Evolutionary conservation across 192 early-diverging fungal species (phyloP), one percentile per base, ranked within the genome.

Genomic region (Pecoramyces ruminantium): DNA sequence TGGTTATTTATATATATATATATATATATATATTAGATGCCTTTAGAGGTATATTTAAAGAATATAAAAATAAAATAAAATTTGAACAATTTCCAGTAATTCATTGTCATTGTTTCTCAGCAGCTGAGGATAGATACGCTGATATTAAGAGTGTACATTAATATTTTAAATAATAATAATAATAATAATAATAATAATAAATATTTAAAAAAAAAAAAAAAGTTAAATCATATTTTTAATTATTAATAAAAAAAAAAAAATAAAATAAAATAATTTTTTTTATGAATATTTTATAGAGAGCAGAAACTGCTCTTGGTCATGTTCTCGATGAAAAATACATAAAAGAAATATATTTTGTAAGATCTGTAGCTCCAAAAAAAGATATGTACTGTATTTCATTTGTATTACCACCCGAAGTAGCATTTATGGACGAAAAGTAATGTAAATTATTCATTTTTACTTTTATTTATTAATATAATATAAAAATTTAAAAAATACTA

Each of bases 351-450:
- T 92, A 94, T 83, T 92, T 89, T 83, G 98, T 99, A 2, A 92
- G 98, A 29, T 93, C 94, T 78, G 98, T 99, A 4, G 96, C 98
- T 2, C 98, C 98, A 4, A 96, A 95, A 78, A 99, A 99, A 88
- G 96, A 99, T 30, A 99, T 99, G 98, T 92, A 95, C 82, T 99
- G 98, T 83, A 86, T 98, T 67, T 93, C 93, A 17, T 94, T 99
- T 82, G 84, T 84, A 16, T 84, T 99, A 78, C 93, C 93, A 25
- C 84, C 88, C 25, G 92, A 88, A 78, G 92, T 98, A 28, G 95
- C 95, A 8, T 98, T 84, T 78, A 85, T 82, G 13, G 83, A 87
- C 18, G 38, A 79, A 39, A 79, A 67, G 51, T 67, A 67, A 67
- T 67, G 51, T 67, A 67, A 67, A 67, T 67, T 67, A 25, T 11